Conservation (phyloP, 257 asterid species). For the Perilla frutescens region DNA sequence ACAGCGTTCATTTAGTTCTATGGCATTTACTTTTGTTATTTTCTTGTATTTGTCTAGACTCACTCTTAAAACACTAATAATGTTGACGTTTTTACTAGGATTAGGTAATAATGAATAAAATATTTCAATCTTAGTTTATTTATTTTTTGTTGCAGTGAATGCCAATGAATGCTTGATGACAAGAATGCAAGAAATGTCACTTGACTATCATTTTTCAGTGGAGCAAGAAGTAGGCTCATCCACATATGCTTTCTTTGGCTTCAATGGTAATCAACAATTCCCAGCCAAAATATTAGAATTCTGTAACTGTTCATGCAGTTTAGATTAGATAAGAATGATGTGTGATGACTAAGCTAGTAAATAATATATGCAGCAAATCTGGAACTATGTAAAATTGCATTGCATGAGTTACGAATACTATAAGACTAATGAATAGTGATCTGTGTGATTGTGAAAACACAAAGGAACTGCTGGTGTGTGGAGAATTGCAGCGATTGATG, state of each 20-base stretch:
- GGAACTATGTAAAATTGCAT: neutral
- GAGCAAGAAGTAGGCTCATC: conserved; percentile 99
- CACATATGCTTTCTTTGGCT: conserved; percentile 90
- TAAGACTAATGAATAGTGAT: neutral
- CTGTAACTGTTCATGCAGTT: neutral
- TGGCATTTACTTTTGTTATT: conserved; percentile 25
- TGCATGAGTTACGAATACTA: neutral
- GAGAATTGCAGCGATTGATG: conserved; percentile 89
- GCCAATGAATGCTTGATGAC: conserved; percentile 97
- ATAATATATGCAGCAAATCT: neutral
- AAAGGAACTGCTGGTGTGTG: conserved; percentile 97
- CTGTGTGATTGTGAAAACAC: conserved; percentile 23
- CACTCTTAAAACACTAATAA: neutral
- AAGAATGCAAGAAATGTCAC: conserved; percentile 98
- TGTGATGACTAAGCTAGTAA: no score
- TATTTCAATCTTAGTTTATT: neutral
- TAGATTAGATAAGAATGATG: neutral
- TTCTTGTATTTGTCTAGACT: neutral
- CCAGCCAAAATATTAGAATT: no score
- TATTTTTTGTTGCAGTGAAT: conserved; percentile 58
- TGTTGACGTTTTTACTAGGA: neutral
- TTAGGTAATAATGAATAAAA: neutral
- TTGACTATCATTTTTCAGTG: conserved; percentile 88
- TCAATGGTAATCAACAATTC: conserved; percentile 57
- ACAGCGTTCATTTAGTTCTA: conserved; percentile 39